These are phyloP conservation scores for Penicillium corylophilum DNA, from an alignment of 2,329 filamentous ascomycete species.

Conservation along the genomic window DNA sequence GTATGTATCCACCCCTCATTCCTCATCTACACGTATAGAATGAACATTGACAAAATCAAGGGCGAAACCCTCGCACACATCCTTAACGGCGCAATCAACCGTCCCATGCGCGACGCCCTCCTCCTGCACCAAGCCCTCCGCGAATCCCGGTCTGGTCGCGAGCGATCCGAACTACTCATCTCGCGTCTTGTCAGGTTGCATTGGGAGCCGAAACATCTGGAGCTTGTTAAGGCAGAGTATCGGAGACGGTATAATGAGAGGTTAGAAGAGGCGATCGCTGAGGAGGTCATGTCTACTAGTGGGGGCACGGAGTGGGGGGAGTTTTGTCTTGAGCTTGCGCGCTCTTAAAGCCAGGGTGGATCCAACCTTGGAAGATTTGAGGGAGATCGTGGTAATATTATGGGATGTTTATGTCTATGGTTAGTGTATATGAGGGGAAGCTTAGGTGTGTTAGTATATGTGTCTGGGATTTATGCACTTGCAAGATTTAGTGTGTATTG, in stretches of 20 bases:
- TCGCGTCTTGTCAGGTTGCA: slow-evolving; percentile 84
- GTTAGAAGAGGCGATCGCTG: slow-evolving; percentile 74
- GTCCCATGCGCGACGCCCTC: slow-evolving; percentile 86
- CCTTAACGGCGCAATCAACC: slow-evolving; percentile 94
- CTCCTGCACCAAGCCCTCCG: slow-evolving; percentile 87
- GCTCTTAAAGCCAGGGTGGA: slow-evolving; percentile 19
- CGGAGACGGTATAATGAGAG: slow-evolving; percentile 71
- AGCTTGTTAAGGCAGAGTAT: slow-evolving; percentile 76
- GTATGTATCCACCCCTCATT: slow-evolving; percentile 57
- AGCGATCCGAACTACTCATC: slow-evolving; percentile 83
- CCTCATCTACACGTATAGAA: neutral
- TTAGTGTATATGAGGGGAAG: neutral
- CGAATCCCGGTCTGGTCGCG: slow-evolving; percentile 65
- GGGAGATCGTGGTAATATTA: neutral
- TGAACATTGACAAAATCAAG: slow-evolving; percentile 47
- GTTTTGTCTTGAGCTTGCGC: slow-evolving; percentile 67
- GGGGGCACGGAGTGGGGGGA: slow-evolving; percentile 63
- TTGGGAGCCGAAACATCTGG: slow-evolving; percentile 84
- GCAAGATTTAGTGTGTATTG: neutral
- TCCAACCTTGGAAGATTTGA: neutral
- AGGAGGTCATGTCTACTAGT: slow-evolving; percentile 64
- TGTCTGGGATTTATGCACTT: neutral
- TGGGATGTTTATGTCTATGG: neutral
- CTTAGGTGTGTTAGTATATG: neutral
- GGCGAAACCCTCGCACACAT: slow-evolving; percentile 93